Evolutionary conservation across 345 rosid species (phyloP).

Genomic region (Eucalyptus lansdowneana): DNA sequence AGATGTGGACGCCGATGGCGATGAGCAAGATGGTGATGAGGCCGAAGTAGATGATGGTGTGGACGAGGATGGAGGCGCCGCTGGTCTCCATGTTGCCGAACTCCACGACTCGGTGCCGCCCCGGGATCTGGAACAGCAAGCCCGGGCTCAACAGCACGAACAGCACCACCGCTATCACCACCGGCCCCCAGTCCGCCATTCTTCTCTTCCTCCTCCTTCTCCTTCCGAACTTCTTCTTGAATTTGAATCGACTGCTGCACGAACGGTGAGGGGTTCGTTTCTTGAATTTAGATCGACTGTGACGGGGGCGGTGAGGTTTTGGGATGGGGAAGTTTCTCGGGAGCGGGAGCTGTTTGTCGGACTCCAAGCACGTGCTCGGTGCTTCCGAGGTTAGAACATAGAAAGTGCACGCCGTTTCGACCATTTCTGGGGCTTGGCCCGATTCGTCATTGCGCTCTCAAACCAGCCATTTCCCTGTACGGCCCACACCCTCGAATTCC

Average conservation of each 20-base stretch:
- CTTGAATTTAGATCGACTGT: background rate
- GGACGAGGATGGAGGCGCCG: slow-evolving; percentile 36
- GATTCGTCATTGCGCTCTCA: background rate
- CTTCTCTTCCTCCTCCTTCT: background rate
- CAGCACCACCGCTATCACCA: slow-evolving; percentile 34
- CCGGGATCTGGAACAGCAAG: slow-evolving; percentile 42
- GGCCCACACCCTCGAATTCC: background rate
- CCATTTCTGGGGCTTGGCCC: background rate
- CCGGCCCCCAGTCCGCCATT: slow-evolving; percentile 57
- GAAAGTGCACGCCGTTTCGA: background rate
- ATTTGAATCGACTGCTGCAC: background rate
- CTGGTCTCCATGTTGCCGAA: slow-evolving; percentile 51
- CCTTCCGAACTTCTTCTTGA: background rate
- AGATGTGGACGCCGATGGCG: slow-evolving; percentile 43
- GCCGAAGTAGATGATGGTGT: slow-evolving; percentile 34
- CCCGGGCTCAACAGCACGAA: slow-evolving; percentile 44
- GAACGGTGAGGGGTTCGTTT: background rate
- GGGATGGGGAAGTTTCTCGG: background rate
- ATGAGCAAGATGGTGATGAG: slow-evolving; percentile 47
- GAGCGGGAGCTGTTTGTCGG: background rate
- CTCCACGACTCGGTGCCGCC: slow-evolving; percentile 25
- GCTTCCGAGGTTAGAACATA: background rate
- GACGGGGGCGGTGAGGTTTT: background rate
- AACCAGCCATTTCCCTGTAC: background rate
- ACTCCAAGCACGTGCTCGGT: background rate